Percentiles rank a stretch among this genome's conserved stretches.
Evolutionary conservation across 2,329 filamentous ascomycete species (phyloP).

Genomic region (Exophiala lecanii-corni): DNA sequence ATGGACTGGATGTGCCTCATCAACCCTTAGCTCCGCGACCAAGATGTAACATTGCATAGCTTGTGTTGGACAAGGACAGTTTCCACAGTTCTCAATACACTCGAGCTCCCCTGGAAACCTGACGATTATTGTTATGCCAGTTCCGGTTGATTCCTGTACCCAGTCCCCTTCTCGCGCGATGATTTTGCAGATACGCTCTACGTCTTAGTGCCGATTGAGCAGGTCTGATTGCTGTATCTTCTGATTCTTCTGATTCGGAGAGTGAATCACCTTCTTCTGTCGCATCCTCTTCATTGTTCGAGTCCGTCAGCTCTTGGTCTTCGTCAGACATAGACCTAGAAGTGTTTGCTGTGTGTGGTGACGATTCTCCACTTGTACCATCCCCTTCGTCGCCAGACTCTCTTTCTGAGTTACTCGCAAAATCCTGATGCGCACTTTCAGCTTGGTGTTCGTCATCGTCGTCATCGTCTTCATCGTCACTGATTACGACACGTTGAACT

Average conservation of each 20-base stretch:
- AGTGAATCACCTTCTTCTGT: neutral
- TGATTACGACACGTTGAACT: conserved; percentile 12
- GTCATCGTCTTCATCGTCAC: conserved; percentile 21
- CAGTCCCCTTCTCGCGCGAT: conserved; percentile 16
- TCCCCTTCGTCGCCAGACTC: neutral
- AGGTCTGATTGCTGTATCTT: conserved; percentile 22
- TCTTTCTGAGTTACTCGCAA: neutral
- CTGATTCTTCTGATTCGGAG: conserved; percentile 13
- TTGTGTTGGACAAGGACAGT: too few species aligned
- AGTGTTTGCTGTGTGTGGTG: neutral
- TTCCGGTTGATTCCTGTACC: neutral
- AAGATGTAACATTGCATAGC: too few species aligned
- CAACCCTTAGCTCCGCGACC: too few species aligned
- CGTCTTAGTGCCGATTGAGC: conserved; percentile 18
- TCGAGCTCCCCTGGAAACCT: neutral
- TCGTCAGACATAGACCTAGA: neutral
- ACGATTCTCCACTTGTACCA: neutral
- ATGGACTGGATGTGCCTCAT: too few species aligned
- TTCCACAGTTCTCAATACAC: too few species aligned
- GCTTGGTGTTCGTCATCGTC: conserved; percentile 4
- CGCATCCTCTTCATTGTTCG: conserved; percentile 6
- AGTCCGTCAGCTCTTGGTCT: neutral
- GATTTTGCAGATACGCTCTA: conserved; percentile 15
- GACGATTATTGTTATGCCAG: neutral
- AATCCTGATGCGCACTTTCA: neutral